Evolutionary conservation across 371 early-diverging fungal species (phyloP).

Genomic region (Umbelopsis sp.): DNA sequence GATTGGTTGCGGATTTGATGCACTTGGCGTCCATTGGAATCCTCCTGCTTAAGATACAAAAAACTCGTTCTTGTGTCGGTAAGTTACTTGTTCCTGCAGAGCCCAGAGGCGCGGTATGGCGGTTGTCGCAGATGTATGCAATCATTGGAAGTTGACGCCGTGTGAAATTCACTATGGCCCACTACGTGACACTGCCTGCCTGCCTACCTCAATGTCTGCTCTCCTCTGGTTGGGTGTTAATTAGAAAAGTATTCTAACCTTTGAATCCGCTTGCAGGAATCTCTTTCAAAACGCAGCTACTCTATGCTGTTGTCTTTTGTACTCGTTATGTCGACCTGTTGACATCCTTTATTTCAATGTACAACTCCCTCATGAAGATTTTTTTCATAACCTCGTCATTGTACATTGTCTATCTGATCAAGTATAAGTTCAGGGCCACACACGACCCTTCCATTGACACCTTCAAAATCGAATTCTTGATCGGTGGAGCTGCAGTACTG

Average conservation of each 20-base stretch:
- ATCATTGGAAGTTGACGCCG: neutral
- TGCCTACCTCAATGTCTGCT: neutral
- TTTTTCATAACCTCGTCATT: conserved; percentile 88
- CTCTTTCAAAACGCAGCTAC: conserved; percentile 95
- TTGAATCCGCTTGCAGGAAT: conserved; percentile 74
- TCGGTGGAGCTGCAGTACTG: conserved; percentile 71
- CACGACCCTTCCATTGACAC: conserved; percentile 93
- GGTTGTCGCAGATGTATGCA: neutral
- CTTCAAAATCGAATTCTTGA: conserved; percentile 85
- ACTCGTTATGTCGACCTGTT: conserved; percentile 98
- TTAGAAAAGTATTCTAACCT: neutral
- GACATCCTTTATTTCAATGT: conserved; percentile 73
- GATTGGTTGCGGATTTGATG: conserved; percentile 91
- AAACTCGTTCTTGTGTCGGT: conserved; percentile 90
- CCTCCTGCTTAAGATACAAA: conserved; percentile 85
- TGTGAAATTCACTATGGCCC: neutral
- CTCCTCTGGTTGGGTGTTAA: neutral
- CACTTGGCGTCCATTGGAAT: conserved; percentile 95
- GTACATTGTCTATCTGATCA: conserved; percentile 94
- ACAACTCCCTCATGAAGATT: conserved; percentile 96
- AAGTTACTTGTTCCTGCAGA: conserved; percentile 26
- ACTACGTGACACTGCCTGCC: neutral
- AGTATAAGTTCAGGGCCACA: conserved; percentile 82
- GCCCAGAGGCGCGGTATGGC: neutral
- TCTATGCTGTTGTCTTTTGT: conserved; percentile 94